Evolutionary conservation across 2,329 filamentous ascomycete species (phyloP), one percentile per base, ranked within the genome.

Genomic region (Ophiostoma australiae): DNA sequence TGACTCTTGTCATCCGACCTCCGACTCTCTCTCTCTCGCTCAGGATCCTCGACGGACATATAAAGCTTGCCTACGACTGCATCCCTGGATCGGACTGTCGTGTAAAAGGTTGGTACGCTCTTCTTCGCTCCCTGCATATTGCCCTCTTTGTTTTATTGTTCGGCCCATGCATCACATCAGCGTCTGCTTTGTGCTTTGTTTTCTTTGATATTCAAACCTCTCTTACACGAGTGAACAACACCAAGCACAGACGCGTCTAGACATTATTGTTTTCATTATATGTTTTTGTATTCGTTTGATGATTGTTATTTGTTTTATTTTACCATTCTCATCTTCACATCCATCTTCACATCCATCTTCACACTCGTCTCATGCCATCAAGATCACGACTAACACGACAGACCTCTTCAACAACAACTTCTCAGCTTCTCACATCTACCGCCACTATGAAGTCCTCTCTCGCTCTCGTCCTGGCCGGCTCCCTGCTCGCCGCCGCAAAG

Each of bases 381-480:
- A 31, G 8, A 37, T 66, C 63, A 66, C 39, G n/a, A 31, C 66
- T 44, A 55, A 69, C 33, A 69, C 20, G 35, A 39, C 39, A 69
- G 13, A 58, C 23, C 52, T 58, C 15, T 13, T n/a, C 6, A 20
- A 35, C n/a, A 15, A 33, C n/a, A 48, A 23, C 15, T 69, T 35
- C 37, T 37, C 10, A 31, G 55, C 20, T 13, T 48, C 41, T 20
- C 23, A 20, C 58, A 58, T n/a, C 35, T 48, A 6, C 31, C 31
- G 65, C 72, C 78, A 84, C 78, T 74, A 86, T 86, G 84, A 86
- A 84, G 81, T 79, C 81, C 67, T 83, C 84, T 68, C 72, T 82
- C 71, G 78, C 82, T 74, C 77, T 86, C 74, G 78, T 79, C 74
- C 79, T 80, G 75, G 79, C 82, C 73, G 79, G 82, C 76, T 82